Conservation (phyloP, 192 early-diverging fungal species). For the Backusella luteola region DNA sequence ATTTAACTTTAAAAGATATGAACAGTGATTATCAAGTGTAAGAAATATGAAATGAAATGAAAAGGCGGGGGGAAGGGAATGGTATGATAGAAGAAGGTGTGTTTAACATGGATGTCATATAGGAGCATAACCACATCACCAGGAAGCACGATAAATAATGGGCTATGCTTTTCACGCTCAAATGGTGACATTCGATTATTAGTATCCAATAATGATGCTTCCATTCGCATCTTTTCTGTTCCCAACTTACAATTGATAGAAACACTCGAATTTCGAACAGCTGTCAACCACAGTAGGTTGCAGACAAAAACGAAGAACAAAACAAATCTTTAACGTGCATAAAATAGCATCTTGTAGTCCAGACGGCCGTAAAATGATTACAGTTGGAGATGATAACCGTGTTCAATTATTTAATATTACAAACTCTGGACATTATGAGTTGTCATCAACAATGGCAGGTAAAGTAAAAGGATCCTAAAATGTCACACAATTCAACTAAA, state of each 20-base stretch:
- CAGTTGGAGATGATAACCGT: conserved; percentile 86
- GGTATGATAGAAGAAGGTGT: too few relatives aligned
- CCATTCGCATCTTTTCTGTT: conserved; percentile 85
- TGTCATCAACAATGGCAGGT: conserved; percentile 73
- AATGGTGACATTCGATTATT: conserved; percentile 66
- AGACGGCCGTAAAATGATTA: conserved; percentile 87
- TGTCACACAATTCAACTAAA: neutral
- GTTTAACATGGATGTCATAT: neutral
- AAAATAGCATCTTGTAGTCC: conserved; percentile 78
- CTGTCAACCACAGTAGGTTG: conserved; percentile 77
- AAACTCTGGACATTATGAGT: conserved; percentile 63
- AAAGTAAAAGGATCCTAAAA: neutral
- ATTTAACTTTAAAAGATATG: conserved; percentile 77
- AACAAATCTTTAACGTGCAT: neutral
- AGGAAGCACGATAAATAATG: conserved; percentile 86
- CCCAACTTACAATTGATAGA: conserved; percentile 76
- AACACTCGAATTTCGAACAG: conserved; percentile 80
- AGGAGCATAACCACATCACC: conserved; percentile 55
- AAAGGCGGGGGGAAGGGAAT: neutral
- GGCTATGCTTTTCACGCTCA: conserved; percentile 66
- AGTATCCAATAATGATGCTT: conserved; percentile 94
- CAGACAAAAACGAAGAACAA: neutral
- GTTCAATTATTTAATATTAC: conserved; percentile 85
- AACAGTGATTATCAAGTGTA: conserved; percentile 56
- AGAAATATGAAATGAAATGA: neutral